Base-by-base conservation (phyloP, 1,284 basidiomycete species). In the Cutaneotrichosporon cyanovorans region DNA sequence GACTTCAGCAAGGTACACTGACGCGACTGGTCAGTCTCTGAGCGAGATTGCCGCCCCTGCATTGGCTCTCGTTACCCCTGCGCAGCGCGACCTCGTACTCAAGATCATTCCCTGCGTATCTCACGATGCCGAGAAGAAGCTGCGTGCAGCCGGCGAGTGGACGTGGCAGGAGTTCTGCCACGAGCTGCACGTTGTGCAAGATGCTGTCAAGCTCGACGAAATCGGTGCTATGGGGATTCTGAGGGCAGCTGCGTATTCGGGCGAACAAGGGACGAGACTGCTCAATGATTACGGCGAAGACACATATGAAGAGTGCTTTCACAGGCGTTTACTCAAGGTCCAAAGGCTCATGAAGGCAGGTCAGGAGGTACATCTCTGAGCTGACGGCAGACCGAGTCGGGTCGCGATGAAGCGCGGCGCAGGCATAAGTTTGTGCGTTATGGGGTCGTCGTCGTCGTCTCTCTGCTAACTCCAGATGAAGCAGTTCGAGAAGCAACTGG, bases 141-240 rank as follows among this genome's bases (percentile, higher is more conserved):
- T 86, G 14, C 75, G 78, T 10, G 75, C 76, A 25, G 66, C 70
- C 4, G 79, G 77, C 0, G 50, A 70, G 43, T 80, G 84, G 74
- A 69, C 75, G 22, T 92, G 88, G 88, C 83, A 92, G 50, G 66
- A 78, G 1, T 65, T 68, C 15, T 92, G 87, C 59, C 47, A 75
- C 1, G 91, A 95, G 64, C 76, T 95, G 37, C 84, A 87, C 64
- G 91, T 86, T 51, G 88, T 93, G 0, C 89, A 92, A 66, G 91
- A 96, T 65, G 89, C 89, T 0, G 91, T 95, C 64, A 77, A 90
- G 36, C 70, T 96, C 14, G 91, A 96, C 65, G 87, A 88, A 1
- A 90, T 96, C 40, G 91, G 91, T 2, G 85, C 84, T 5, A 85
- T 93, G 52, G 90, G 88, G 3, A 80, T 95, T 51, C 72, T 95